Conservation (phyloP, 306 rosid species). For the Sicyos baderoa region DNA sequence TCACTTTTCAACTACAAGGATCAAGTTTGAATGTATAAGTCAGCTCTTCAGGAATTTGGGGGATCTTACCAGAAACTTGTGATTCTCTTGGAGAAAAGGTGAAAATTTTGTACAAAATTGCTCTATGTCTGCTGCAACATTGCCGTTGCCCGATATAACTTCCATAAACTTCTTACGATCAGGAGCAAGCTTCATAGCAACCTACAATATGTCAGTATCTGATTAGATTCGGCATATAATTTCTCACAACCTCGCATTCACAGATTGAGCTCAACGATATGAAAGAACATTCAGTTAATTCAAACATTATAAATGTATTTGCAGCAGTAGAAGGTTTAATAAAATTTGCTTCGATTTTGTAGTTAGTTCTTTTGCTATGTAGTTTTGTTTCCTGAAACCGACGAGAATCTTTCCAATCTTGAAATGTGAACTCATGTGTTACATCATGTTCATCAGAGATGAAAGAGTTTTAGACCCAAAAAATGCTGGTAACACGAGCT, state of each 20-base stretch:
- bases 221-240: not conserved
- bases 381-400: not conserved
- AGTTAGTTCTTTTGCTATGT: not conserved
- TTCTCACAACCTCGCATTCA: not conserved
- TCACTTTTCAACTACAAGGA: not conserved
- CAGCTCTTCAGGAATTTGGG: conserved; percentile 11
- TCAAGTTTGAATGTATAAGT: conserved; percentile 6
- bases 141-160: conserved; percentile 64
- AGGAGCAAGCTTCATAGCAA: conserved; percentile 98
- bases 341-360: not conserved
- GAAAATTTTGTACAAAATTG: conserved; percentile 57
- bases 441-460: not conserved
- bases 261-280: not conserved
- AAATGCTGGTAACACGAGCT: not conserved
- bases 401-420: not conserved
- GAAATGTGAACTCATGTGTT: conserved; percentile 3
- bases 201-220: conserved; percentile 32
- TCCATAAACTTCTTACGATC: conserved; percentile 97
- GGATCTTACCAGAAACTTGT: conserved; percentile 76
- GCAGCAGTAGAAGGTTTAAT: not conserved
- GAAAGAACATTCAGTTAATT: not conserved
- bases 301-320: not conserved
- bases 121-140: conserved; percentile 55
- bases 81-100: conserved; percentile 77
- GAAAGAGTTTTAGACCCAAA: not conserved